Evolutionary conservation across 2,329 filamentous ascomycete genomes (phyloP).

Genomic region (Lecanoromycetidae sp.): DNA sequence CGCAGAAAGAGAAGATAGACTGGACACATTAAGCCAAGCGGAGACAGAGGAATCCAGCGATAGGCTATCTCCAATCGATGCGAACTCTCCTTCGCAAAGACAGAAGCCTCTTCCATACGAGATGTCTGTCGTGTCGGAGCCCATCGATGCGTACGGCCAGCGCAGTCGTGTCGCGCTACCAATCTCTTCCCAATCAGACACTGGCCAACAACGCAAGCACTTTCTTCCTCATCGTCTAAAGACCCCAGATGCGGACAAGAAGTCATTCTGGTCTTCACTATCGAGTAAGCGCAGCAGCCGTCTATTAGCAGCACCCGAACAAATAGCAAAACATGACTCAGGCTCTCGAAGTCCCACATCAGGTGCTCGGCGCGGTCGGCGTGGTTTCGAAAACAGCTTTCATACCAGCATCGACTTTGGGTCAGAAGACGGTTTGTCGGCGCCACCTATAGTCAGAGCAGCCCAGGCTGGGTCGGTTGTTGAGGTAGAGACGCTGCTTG

Average conservation of each 20-base stretch:
- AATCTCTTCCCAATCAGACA: constrained; percentile 2
- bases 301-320: background rate
- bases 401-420: constrained; percentile 29
- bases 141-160: background rate
- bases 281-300: constrained; percentile 18
- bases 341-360: constrained; percentile 14
- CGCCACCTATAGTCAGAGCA: constrained; percentile 27
- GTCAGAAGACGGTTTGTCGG: constrained; percentile 21
- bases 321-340: constrained; percentile 5
- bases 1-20: constrained; percentile 9
- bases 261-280: constrained; percentile 18
- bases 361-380: constrained; percentile 17
- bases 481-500: constrained; percentile 20
- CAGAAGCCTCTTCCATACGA: constrained; percentile 6
- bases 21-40: constrained; percentile 24
- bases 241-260: constrained; percentile 4
- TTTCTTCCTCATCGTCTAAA: constrained; percentile 1
- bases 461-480: constrained; percentile 26
- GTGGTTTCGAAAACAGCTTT: constrained; percentile 21
- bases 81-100: constrained; percentile 17
- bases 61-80: constrained; percentile 11
- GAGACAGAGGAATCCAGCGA: constrained; percentile 15
- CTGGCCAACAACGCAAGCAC: background rate
- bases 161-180: constrained; percentile 7
- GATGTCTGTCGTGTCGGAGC: constrained; percentile 6